Base-by-base conservation (phyloP, 805 yeast genomes). In the Starmerella bombicola region DNA sequence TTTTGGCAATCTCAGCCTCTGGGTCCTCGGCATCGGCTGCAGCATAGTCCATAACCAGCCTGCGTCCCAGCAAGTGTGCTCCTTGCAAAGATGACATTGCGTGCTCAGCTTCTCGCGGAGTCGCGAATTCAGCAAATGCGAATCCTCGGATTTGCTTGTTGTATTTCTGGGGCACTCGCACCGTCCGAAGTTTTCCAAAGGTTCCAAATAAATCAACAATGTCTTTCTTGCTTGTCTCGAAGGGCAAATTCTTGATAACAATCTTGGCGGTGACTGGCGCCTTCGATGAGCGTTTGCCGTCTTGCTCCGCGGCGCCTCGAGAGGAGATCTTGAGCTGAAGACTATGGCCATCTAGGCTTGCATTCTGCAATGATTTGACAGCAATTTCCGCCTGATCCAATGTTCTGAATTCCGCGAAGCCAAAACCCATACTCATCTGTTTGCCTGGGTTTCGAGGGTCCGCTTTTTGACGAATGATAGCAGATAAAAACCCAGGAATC, bases 61-160 rank as follows among this genome's bases (percentile, higher is more conserved):
- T 73, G 65, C 98, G 80, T 25, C 98, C 98, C 38, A 91, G 70
- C 64, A 91, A 78, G 70, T 91, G 98, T 3, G 93, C 95, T 46
- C 98, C 98, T 58, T 78, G 80, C 49, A 91, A 71, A 58, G 86
- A 88, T 53, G 79, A 78, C 88, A 91, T 80, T 12, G 97, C 98
- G 56, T 69, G 75, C 58, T 80, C 94, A 1, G 98, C 96, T 61
- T 91, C 98, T 59, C 83, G 77, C 18, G 82, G 70, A 30, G 91
- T 66, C 9, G 80, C 67, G 57, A 80, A 91, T 63, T 91, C 98
- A 34, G 93, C 95, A 60, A 91, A 91, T 0, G 97, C 98, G 67
- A 91, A 91, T 58, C 98, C 98, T 59, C 98, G 76, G 10, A 96
- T 93, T 28, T 84, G 72, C 57, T 80, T 81, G 69, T 91, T 93